A percentile compares a stretch with the other conserved stretches of the same genome.
These are phyloP conservation scores for Boechera retrofracta DNA, from an alignment of 345 rosid genomes.

Conservation along the genomic window DNA sequence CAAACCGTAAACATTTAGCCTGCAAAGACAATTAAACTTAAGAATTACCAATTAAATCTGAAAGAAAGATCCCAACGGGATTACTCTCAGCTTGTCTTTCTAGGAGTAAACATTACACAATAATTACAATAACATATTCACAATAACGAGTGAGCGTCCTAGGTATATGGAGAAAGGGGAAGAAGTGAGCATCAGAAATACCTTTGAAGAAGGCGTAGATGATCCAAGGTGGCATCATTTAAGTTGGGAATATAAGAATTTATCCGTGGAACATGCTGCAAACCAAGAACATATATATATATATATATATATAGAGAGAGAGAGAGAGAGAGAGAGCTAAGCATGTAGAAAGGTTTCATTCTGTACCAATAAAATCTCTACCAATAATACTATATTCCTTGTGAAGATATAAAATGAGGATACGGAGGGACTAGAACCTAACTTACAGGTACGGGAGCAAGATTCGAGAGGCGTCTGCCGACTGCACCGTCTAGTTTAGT, in stretches of 20 bases:
- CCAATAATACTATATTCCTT: background rate
- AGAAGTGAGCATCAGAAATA: slow-evolving; percentile 40
- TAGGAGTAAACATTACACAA: slow-evolving; percentile 6
- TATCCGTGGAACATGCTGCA: slow-evolving; percentile 83
- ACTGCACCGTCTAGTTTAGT: slow-evolving; percentile 77
- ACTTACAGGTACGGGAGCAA: slow-evolving; percentile 78
- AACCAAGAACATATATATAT: slow-evolving; percentile 20
- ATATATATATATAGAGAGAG: background rate
- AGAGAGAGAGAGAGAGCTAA: background rate
- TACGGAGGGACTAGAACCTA: slow-evolving; percentile 2
- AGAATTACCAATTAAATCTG: background rate
- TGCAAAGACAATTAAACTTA: slow-evolving; percentile 45
- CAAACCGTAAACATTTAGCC: slow-evolving; percentile 78
- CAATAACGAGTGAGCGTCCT: slow-evolving; percentile 9
- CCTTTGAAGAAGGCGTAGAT: slow-evolving; percentile 92
- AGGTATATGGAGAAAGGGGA: slow-evolving; percentile 3
- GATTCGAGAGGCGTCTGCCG: slow-evolving; percentile 74
- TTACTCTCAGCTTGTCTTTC: slow-evolving; percentile 11
- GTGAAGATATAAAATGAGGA: background rate
- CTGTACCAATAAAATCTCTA: background rate
- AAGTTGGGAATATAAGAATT: slow-evolving; percentile 81
- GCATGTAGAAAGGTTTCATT: slow-evolving; percentile 15
- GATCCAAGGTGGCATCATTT: slow-evolving; percentile 82
- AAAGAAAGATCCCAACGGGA: slow-evolving; percentile 13
- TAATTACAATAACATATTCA: slow-evolving; percentile 32